These are phyloP conservation scores for Kockiozyma suomiensis DNA, from an alignment of 805 yeast genomes.

Conservation along the genomic window DNA sequence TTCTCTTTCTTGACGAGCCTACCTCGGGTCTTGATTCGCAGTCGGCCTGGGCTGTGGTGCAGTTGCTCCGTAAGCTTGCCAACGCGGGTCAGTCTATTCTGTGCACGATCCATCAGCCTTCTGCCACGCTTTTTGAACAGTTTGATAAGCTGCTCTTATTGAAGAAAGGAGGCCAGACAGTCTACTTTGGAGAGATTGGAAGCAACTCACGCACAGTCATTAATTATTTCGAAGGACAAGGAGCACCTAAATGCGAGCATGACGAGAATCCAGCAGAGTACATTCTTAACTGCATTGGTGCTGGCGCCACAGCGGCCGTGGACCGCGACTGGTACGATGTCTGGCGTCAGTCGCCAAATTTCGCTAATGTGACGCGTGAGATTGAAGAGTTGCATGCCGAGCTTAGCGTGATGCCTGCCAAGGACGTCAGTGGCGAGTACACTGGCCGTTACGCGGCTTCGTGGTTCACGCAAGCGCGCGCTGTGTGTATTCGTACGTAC, in stretches of 20 bases:
- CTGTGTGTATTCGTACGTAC: constrained; percentile 49
- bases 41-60: constrained; percentile 70
- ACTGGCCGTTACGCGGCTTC: constrained; percentile 50
- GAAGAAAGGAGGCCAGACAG: constrained; percentile 78
- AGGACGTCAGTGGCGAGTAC: constrained; percentile 35
- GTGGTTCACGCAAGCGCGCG: constrained; percentile 49
- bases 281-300: constrained; percentile 73
- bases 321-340: constrained; percentile 63
- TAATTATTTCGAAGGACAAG: constrained; percentile 67
- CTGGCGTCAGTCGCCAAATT: constrained; percentile 59
- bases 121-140: constrained; percentile 66
- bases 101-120: constrained; percentile 80
- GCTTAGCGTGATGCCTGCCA: constrained; percentile 34
- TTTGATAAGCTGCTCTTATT: constrained; percentile 68
- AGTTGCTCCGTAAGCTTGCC: constrained; percentile 65
- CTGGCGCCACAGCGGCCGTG: constrained; percentile 71
- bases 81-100: constrained; percentile 73
- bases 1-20: constrained; percentile 67
- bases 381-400: constrained; percentile 43
- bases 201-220: constrained; percentile 59
- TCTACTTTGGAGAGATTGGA: constrained; percentile 81
- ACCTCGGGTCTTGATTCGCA: constrained; percentile 69
- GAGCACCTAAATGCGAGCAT: constrained; percentile 66
- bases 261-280: constrained; percentile 77
- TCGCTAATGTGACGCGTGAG: constrained; percentile 41